A percentile compares a stretch with the other conserved stretches of the same genome.
These are phyloP conservation scores for Syzygium jambos DNA, from an alignment of 345 rosid genomes.

Conservation along the genomic window DNA sequence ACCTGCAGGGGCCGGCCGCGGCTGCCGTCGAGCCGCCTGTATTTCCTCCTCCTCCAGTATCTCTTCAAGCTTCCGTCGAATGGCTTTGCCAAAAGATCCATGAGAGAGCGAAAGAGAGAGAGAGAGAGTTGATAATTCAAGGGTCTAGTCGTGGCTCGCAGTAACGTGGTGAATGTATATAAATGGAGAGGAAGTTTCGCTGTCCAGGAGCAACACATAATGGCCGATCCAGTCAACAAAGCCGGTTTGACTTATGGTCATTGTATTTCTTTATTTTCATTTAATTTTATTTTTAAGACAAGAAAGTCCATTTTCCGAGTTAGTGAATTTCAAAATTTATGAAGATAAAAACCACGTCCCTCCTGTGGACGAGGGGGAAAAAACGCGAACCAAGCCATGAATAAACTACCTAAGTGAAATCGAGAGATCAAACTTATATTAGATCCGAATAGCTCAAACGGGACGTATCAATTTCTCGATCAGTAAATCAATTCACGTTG, in stretches of 20 bases:
- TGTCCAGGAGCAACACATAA: neutral
- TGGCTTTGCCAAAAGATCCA: neutral
- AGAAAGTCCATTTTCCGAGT: neutral
- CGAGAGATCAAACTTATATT: neutral
- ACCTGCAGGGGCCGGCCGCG: neutral
- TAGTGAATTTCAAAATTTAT: neutral
- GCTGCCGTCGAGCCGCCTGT: neutral
- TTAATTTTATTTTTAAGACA: neutral
- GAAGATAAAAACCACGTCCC: neutral
- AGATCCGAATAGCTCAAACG: rapidly evolving
- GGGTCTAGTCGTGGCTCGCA: neutral
- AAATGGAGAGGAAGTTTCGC: neutral
- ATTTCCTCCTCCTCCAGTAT: slow-evolving; percentile 4
- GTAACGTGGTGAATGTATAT: neutral
- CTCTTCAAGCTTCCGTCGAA: neutral
- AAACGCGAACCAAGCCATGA: neutral
- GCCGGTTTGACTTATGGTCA: neutral
- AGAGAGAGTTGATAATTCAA: neutral
- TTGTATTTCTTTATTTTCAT: neutral
- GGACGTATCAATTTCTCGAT: neutral
- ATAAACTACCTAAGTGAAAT: neutral
- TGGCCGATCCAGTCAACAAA: neutral
- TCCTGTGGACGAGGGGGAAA: rapidly evolving
- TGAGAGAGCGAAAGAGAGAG: neutral
- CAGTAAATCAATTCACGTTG: neutral